Evolutionary conservation across 371 early-diverging fungal species (phyloP).

Genomic region (Rhizopus delemar): DNA sequence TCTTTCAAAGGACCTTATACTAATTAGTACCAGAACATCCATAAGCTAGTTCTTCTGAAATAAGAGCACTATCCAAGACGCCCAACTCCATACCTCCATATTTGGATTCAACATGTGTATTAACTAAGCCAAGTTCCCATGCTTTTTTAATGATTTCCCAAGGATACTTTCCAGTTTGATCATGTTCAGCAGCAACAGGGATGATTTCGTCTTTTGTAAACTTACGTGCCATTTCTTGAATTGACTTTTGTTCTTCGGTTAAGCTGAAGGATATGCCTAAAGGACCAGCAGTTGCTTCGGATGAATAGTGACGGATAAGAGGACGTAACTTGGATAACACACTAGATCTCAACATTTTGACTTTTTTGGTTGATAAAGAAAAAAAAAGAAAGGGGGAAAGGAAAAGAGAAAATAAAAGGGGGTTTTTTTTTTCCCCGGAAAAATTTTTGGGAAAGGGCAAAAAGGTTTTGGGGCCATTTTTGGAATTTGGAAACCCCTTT

Average conservation of each 20-base stretch:
- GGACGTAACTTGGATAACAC: constrained; percentile 4
- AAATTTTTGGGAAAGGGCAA: background rate
- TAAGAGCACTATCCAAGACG: constrained; percentile 77
- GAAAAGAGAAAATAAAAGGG: background rate
- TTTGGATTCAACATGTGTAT: constrained; percentile 85
- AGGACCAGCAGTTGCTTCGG: constrained; percentile 20
- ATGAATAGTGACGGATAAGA: constrained; percentile 13
- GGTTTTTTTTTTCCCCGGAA: background rate
- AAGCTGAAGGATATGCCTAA: constrained; percentile 65
- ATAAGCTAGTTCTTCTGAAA: constrained; percentile 89
- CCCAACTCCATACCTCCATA: constrained; percentile 90
- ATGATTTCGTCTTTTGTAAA: constrained; percentile 90
- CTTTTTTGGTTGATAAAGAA: too few relatives aligned
- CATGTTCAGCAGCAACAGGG: constrained; percentile 94
- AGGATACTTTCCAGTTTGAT: constrained; percentile 92
- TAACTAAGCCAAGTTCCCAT: constrained; percentile 94
- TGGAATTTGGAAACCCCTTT: too few relatives aligned
- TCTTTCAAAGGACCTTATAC: background rate
- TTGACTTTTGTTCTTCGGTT: constrained; percentile 81
- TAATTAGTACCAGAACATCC: constrained; percentile 80
- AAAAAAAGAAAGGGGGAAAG: background rate
- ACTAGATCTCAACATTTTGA: constrained; percentile 13
- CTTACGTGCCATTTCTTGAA: constrained; percentile 91
- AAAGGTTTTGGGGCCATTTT: too few relatives aligned
- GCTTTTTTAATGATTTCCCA: constrained; percentile 90